Evolutionary conservation across 108 stramenopile species (phyloP).

Genomic region (Tribonema minus): DNA sequence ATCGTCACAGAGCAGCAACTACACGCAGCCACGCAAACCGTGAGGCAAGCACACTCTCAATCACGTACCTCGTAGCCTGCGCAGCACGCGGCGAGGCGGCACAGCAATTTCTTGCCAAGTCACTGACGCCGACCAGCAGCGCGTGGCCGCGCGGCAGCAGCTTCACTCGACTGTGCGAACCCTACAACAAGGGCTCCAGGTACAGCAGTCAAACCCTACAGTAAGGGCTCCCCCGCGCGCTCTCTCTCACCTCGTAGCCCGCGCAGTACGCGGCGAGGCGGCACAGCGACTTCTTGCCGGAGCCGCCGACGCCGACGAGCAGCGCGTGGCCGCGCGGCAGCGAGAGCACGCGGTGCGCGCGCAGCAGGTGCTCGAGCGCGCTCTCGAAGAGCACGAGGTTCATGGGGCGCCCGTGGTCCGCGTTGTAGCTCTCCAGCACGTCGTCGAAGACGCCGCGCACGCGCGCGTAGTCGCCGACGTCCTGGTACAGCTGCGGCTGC

Average conservation of each 20-base stretch:
- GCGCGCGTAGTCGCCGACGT: conserved; percentile 53
- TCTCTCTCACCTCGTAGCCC: conserved; percentile 55
- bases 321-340: conserved; percentile 64
- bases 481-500: conserved; percentile 62
- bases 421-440: conserved; percentile 65
- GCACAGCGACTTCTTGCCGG: conserved; percentile 65
- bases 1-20: conserved; percentile 60
- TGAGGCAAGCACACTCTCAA: too few species aligned
- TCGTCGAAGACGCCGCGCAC: conserved; percentile 60
- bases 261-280: conserved; percentile 61
- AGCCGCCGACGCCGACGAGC: conserved; percentile 67
- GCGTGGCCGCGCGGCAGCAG: conserved; percentile 62
- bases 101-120: conserved; percentile 64
- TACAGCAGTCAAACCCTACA: too few species aligned
- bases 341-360: conserved; percentile 61
- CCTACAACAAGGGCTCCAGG: too few species aligned
- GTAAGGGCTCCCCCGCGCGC: too few species aligned
- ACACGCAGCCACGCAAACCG: too few species aligned
- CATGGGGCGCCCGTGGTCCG: conserved; percentile 63
- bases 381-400: conserved; percentile 64
- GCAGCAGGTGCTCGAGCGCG: conserved; percentile 62
- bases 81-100: conserved; percentile 58
- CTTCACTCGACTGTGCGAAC: too few species aligned
- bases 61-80: conserved; percentile 57
- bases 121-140: conserved; percentile 66